Evolutionary conservation across 495 filamentous ascomycete genomes (phyloP).

Genomic region (Xylaria grammica): DNA sequence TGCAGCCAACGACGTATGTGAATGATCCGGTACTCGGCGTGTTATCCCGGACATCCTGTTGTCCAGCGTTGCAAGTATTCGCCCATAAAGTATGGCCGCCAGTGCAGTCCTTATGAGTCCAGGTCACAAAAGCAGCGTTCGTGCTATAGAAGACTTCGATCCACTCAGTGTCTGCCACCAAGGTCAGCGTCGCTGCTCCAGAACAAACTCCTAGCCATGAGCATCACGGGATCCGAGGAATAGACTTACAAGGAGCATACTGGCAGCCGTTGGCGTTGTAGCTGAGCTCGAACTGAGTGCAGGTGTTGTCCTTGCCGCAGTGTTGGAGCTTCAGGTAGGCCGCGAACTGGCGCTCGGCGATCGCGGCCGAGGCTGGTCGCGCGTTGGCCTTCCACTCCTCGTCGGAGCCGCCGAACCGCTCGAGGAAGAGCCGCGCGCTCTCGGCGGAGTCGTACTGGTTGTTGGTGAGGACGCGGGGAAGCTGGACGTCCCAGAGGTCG

Average conservation of each 20-base stretch:
- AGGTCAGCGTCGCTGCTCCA: neutral
- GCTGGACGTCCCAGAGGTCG: neutral
- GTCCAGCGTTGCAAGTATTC: conserved; percentile 5
- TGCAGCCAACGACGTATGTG: conserved; percentile 5
- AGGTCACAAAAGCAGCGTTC: conserved; percentile 1
- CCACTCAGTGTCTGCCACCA: neutral
- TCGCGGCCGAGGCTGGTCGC: neutral
- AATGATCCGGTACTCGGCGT: conserved; percentile 2
- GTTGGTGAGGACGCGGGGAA: conserved; percentile 3
- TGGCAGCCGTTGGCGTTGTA: conserved; percentile 1
- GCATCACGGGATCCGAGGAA: neutral
- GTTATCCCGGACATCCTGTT: neutral
- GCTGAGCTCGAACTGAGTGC: conserved; percentile 11
- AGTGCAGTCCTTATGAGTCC: neutral
- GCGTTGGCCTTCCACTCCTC: conserved; percentile 1
- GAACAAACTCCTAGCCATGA: neutral
- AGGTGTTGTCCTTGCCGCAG: conserved; percentile 4
- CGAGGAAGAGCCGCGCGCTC: neutral
- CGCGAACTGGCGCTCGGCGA: neutral
- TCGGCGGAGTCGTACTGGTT: conserved; percentile 3
- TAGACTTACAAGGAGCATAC: conserved; percentile 1
- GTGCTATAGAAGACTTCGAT: conserved; percentile 13
- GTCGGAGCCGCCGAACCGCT: neutral
- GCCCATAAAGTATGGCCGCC: conserved; percentile 1
- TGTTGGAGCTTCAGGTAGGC: conserved; percentile 5